Evolutionary conservation across 345 rosid genomes (phyloP), one percentile per base, ranked within the genome.

Genomic region (Raphanus raphanistrum): DNA sequence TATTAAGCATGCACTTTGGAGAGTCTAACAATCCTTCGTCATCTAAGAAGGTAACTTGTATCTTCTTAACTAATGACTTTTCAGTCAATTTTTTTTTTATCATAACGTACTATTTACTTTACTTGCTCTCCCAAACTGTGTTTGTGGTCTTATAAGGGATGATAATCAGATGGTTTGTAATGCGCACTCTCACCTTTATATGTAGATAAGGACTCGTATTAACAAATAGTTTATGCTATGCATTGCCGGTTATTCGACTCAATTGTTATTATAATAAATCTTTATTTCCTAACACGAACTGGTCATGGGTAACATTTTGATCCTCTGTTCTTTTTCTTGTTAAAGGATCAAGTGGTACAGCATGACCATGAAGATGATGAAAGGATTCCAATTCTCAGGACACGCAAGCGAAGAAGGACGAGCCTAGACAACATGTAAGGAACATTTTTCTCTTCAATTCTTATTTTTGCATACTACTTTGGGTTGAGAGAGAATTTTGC

Each of bases 21-120:
- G 90, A 87, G 50, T 70, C 74, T 48, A 82, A 76, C 66, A 58
- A 25, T 74, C 71, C 72, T 74, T 84, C 79, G 58, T 27, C 76
- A 67, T 66, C 84, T 69, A 61, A 76, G 76, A 61, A 76, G 77
- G 98, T 94, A 84, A 85, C 93, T 81, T 6, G 72, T 73, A 17
- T 60, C 54, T 63, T 71, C 62, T 35, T 66, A 31, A 32, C 6
- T 57, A 6, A 65, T 21, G 21, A 21, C 0, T 21, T 21, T 21
- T 9, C 62, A 63, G 71, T 54, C 0, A 21, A 60, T 13, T 4
- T 1, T 16, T 0, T 26, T 58, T 7, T 4, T 21, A 21, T 21
- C 21, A 21, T 21, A 1, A 21, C 21, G 21, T 21, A 21, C 21
- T 21, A 21, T 21, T 21, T 21, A 21, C 21, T 15, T 32, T 36